Percentiles rank a stretch among this genome's conserved stretches.
phyloP scores from a whole-genome alignment of 306 rosid species.

The Cucurbita moschata region DNA sequence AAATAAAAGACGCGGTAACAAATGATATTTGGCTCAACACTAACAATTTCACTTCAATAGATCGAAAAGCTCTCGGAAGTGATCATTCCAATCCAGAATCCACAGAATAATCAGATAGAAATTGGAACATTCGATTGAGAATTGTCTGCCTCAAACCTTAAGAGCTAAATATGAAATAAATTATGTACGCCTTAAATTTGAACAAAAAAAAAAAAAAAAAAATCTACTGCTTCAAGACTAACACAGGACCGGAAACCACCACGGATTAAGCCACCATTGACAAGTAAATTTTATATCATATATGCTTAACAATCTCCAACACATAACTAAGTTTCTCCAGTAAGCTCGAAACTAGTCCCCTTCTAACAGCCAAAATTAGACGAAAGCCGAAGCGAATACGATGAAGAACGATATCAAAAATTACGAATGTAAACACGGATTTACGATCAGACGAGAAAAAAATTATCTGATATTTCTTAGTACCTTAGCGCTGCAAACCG shows the following conservation, averaged over 20 bases:
- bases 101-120: neutral
- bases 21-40: neutral
- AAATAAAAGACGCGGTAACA: neutral
- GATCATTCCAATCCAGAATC: neutral
- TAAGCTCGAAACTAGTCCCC: neutral
- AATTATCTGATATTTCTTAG: neutral
- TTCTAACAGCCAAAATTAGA: neutral
- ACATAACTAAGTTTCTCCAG: conserved; percentile 2
- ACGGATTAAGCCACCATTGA: conserved; percentile 1
- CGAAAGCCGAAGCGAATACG: conserved; percentile 13
- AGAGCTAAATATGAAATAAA: neutral
- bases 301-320: neutral
- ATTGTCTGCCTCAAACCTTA: neutral
- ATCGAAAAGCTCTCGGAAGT: neutral
- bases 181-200: neutral
- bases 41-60: conserved; percentile 1
- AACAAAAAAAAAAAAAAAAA: neutral
- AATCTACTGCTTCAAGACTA: neutral
- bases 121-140: neutral
- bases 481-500: conserved; percentile 4
- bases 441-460: neutral
- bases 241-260: neutral
- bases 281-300: neutral
- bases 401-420: neutral
- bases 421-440: conserved; percentile 6